Evolutionary conservation across 345 rosid genomes (phyloP), one percentile per base, ranked within the genome.

Genomic region (Alliaria petiolata): DNA sequence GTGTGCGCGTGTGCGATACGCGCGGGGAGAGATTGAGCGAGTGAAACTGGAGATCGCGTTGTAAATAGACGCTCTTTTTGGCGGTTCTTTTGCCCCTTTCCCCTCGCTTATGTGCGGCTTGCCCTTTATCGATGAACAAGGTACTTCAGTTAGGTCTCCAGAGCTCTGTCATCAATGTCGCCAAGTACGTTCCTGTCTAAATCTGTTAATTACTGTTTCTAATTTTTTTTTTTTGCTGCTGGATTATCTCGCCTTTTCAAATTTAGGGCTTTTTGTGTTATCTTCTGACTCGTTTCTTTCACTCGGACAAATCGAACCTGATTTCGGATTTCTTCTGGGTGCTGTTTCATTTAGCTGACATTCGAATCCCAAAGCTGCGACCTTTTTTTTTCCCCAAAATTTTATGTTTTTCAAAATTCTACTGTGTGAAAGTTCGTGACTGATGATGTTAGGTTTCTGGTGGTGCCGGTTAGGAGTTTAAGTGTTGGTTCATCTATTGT

Each of bases 91-190:
- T 52, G 20, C 3, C 25, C 33, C 16, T 28, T 57, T 8, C 7
- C 14, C 25, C 76, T 53, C 50, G 40, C 40, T 6, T 30, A 33
- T 22, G 25, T 22, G 2, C 33, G 62, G 70, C 10, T 20, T n/a
- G n/a, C n/a, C n/a, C 45, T 50, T 10, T 14, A 25, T 80, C 73
- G 35, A 76, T 81, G 84, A 78, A 54, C 62, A 78, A 69, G 55
- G 83, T 83, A 11, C 72, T 82, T 77, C 82, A 58, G 28, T 65
- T 85, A 33, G 82, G 83, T 68, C 72, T 81, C 43, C 80, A 70
- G 45, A 58, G 49, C 76, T 77, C 83, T 68, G 25, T 81, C 72
- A 14, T 65, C 22, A 45, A 62, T 70, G 49, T 80, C 54, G 51
- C 81, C 39, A 74, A 81, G 89, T 85, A 59, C 40, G 72, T 0